Evolutionary conservation across 1,284 basidiomycete genomes (phyloP).

Genomic region (Ceratobasidium sp.): DNA sequence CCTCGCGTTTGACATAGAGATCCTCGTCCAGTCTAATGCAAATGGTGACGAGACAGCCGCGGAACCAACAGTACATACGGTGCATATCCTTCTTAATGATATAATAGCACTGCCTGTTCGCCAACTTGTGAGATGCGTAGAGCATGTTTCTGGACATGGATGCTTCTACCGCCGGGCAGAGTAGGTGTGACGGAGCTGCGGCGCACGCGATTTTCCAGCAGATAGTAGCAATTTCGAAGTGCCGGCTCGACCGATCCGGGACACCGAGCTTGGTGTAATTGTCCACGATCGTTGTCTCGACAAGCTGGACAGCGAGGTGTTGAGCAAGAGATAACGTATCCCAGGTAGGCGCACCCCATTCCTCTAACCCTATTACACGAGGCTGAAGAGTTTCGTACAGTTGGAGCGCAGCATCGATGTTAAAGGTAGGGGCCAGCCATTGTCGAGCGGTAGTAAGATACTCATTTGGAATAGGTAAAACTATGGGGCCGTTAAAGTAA

Average conservation of each 20-base stretch:
- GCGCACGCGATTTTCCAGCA: slow-evolving; percentile 6
- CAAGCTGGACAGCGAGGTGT: not conserved
- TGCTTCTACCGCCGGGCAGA: not conserved
- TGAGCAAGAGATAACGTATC: slow-evolving; percentile 5
- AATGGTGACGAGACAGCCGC: too few species aligned
- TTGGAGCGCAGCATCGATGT: not conserved
- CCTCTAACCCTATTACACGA: not conserved
- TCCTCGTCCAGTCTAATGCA: too few species aligned
- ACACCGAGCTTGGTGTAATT: not conserved
- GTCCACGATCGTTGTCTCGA: not conserved
- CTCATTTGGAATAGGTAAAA: not conserved
- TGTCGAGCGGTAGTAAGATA: not conserved
- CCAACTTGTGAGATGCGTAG: too few species aligned
- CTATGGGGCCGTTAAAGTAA: not conserved
- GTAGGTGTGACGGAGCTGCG: not conserved
- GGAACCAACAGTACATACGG: too few species aligned
- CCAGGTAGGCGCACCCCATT: slow-evolving; percentile 23
- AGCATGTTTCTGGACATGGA: not conserved
- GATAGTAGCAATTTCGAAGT: not conserved
- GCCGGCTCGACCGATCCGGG: not conserved
- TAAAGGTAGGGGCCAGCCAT: not conserved
- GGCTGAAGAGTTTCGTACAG: not conserved
- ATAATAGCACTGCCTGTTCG: too few species aligned
- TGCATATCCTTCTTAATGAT: too few species aligned
- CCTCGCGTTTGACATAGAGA: too few species aligned